Base-by-base conservation (phyloP, 805 yeast species). In the Lipomyces anomalus region DNA sequence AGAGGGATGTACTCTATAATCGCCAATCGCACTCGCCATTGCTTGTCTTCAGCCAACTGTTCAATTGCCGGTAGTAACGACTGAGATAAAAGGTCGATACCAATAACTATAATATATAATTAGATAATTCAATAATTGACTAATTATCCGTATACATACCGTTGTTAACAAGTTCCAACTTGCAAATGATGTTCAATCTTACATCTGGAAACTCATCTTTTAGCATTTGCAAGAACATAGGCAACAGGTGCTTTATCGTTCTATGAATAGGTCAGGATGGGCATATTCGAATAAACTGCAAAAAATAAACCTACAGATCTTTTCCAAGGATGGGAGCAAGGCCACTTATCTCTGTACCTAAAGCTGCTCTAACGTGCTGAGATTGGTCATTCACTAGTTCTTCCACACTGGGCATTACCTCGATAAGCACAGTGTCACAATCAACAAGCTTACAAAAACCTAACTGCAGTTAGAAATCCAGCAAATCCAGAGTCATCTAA, bases 141-240 rank as follows among this genome's bases (percentile, higher is more conserved):
- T 7, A 16, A 4, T n/a, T 21, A 4, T 5, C 21, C 16, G 11
- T 4, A 20, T 18, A 22, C 45, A 17, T 22, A 9, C 46, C 26
- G 58, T 88, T 92, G 64, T 92, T 90, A 29, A 92, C 97, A 35
- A 83, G 79, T 53, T 90, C 89, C 52, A 92, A 75, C 65, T 89
- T 88, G 23, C 95, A 85, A 55, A 92, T 92, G 57, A 92, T 88
- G 67, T 90, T 92, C 52, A 92, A 75, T 58, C 97, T 78, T 38
- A 92, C 99, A 57, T 92, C 98, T 35, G 97, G 95, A 67, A 79
- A 89, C 62, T 90, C 97, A 66, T 92, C 99, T 64, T 86, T 90
- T 57, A 92, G 74, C 98, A 92, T 92, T 56, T 80, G 82, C 61
- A 92, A 72, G 61, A 90, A 84, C 35, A 89, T 80, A 35, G 97